A percentile compares a stretch with the other conserved stretches of the same genome.
Conservation (phyloP, 495 filamentous ascomycete species). For the Penicillium pulvis region DNA sequence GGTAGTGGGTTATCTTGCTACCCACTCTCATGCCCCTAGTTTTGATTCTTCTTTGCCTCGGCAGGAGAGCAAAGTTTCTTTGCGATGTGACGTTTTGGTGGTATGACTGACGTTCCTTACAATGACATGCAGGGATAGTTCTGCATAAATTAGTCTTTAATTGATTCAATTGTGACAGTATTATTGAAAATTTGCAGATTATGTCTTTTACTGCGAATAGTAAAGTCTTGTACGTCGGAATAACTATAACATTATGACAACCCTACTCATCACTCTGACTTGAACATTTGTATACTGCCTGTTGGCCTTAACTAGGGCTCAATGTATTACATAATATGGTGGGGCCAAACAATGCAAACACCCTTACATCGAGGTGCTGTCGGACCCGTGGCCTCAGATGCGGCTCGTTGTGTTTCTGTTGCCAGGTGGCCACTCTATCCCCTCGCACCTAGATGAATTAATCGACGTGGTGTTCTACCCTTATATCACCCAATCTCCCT, state of each 20-base stretch:
- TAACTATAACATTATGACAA: not conserved
- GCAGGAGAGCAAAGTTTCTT: not conserved
- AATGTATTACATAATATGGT: slow-evolving; percentile 2
- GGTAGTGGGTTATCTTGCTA: not conserved
- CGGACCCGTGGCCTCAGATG: slow-evolving; percentile 34
- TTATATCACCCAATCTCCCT: slow-evolving; percentile 4
- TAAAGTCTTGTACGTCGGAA: too few species aligned
- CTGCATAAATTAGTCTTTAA: not conserved
- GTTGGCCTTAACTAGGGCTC: not conserved
- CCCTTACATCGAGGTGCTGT: slow-evolving; percentile 17
- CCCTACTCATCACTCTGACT: not conserved
- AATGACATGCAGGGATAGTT: too few species aligned
- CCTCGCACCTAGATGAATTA: slow-evolving; percentile 27
- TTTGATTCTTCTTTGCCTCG: not conserved
- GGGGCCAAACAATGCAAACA: slow-evolving; percentile 28
- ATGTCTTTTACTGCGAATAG: not conserved
- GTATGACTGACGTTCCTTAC: not conserved
- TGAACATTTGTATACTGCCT: not conserved
- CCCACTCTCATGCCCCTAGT: not conserved
- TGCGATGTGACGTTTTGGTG: not conserved
- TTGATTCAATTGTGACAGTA: not conserved
- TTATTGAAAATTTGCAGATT: not conserved
- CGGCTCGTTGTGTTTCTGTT: slow-evolving; percentile 33
- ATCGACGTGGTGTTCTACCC: slow-evolving; percentile 11
- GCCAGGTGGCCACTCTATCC: slow-evolving; percentile 44